Evolutionary conservation across 805 yeast species (phyloP).

Genomic region (Cyberlindnera subsufficiens): DNA sequence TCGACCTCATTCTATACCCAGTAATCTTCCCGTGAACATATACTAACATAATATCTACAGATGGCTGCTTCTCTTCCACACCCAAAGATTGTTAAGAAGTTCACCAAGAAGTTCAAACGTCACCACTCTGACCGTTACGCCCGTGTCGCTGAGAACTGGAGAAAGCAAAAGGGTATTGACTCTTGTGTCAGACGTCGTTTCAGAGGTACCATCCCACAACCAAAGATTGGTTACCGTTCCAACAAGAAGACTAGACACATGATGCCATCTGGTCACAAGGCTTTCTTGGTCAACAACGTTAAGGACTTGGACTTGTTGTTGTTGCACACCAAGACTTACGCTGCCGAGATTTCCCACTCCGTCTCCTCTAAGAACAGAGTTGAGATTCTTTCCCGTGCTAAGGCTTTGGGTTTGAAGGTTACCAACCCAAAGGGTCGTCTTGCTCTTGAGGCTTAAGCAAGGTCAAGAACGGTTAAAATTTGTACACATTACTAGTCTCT

Average conservation of each 20-base stretch:
- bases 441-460: conserved; percentile 85
- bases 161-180: conserved; percentile 99
- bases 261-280: conserved; percentile 97
- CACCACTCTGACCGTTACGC: conserved; percentile 99
- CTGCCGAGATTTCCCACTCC: conserved; percentile 99
- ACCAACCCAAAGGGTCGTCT: conserved; percentile 99
- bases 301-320: conserved; percentile 92
- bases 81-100: conserved; percentile 99
- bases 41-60: conserved; percentile 28
- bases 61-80: conserved; percentile 98
- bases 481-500: conserved; percentile 20
- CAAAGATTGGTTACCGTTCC: conserved; percentile 99
- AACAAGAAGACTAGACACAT: conserved; percentile 97
- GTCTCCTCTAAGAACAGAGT: conserved; percentile 98
- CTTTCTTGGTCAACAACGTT: conserved; percentile 86
- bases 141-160: conserved; percentile 99
- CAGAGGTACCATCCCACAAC: conserved; percentile 99
- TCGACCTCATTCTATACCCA: background rate
- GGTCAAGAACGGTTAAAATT: conserved; percentile 4
- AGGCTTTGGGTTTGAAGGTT: conserved; percentile 96
- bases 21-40: background rate
- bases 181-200: conserved; percentile 99
- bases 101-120: conserved; percentile 98
- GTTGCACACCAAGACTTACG: conserved; percentile 97
- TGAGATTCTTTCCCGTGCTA: conserved; percentile 92